A percentile compares a stretch with the other conserved stretches of the same genome.
Conservation (phyloP, 192 early-diverging fungal genomes). For the Entomortierella chlamydospora region DNA sequence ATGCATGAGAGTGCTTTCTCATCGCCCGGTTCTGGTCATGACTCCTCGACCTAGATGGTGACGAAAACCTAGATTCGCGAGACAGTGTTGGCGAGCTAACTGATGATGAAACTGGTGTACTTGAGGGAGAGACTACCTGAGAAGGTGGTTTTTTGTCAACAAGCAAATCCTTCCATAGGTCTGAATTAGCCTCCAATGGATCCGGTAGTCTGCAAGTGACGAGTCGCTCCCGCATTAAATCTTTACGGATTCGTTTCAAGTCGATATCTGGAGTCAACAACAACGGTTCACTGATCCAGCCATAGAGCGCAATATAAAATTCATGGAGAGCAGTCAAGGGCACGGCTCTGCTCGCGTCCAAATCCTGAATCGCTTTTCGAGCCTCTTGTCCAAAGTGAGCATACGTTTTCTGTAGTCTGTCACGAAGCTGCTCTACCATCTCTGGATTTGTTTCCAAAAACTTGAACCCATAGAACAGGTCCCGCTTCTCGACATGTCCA, state of each 20-base stretch:
- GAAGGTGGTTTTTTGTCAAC: background rate
- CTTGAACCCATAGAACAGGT: slow-evolving; percentile 45
- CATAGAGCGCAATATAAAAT: slow-evolving; percentile 59
- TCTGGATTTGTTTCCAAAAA: slow-evolving; percentile 57
- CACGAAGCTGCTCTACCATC: slow-evolving; percentile 45
- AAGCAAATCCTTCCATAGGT: slow-evolving; percentile 56
- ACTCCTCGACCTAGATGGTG: background rate
- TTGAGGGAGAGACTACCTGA: slow-evolving; percentile 3
- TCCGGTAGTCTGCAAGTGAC: slow-evolving; percentile 36
- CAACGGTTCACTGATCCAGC: slow-evolving; percentile 58
- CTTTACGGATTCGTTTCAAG: slow-evolving; percentile 37
- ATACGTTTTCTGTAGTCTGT: slow-evolving; percentile 53
- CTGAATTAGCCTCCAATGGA: slow-evolving; percentile 29
- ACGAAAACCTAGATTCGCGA: background rate
- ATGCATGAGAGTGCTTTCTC: slow-evolving; percentile 37
- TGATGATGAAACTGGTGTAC: slow-evolving; percentile 13
- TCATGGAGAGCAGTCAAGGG: slow-evolving; percentile 49
- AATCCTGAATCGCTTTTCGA: slow-evolving; percentile 19
- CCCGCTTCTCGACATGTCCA: slow-evolving; percentile 30
- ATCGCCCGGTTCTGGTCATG: slow-evolving; percentile 14
- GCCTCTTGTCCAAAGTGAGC: slow-evolving; percentile 51
- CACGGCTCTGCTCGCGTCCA: background rate
- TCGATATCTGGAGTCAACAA: slow-evolving; percentile 34
- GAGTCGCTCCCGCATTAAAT: slow-evolving; percentile 41
- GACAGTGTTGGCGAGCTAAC: background rate